Base-by-base conservation (phyloP, 139 green algal genomes). In the Chlorella sp. region DNA sequence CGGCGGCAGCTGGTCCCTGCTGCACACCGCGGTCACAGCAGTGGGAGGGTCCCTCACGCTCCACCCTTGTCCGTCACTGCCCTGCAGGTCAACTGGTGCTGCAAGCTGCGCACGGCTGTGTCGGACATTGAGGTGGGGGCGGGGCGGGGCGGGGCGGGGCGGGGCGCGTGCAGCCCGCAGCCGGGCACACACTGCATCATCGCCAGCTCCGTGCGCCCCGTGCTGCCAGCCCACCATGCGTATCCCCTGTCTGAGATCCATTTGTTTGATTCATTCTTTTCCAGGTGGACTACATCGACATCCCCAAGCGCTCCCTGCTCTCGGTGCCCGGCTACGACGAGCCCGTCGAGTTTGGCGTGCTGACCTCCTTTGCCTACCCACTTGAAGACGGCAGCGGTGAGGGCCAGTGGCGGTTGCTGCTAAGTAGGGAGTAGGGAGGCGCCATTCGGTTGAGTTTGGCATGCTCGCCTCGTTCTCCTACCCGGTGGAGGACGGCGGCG, bases 311-410 rank as follows among this genome's bases (percentile, higher is more conserved):
- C 75, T 97, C 94, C 24, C 84, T 94, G 78, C 85, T 98, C 51
- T 90, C 78, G 28, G 97, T 97, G 72, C 92, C 92, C 4, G 93
- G 93, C 4, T 94, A 99, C 87, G 73, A 77, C 8, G 87, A 97
- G 79, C 88, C 86, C 19, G 96, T 99, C 67, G 96, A 99, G 92
- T 99, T 99, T 92, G 97, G 97, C 30, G 94, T 95, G 28, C 92
- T 99, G 76, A 98, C 92, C 32, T 95, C 87, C 32, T 99, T 99
- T 89, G 96, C 96, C 0, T 99, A 99, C 90, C 93, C 92, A 24
- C 89, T 98, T 76, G 97, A 98, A 80, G 93, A 91, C 72, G 94
- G 92, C 68, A 72, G 44, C 60, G 54, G 38, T 43, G 83, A 65
- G 28, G n/a, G n/a, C n/a, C 26, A 60, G 51, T 16, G 8, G 46